Conservation (phyloP, 177 flowering plant genomes). For the Vitis hybrid region DNA sequence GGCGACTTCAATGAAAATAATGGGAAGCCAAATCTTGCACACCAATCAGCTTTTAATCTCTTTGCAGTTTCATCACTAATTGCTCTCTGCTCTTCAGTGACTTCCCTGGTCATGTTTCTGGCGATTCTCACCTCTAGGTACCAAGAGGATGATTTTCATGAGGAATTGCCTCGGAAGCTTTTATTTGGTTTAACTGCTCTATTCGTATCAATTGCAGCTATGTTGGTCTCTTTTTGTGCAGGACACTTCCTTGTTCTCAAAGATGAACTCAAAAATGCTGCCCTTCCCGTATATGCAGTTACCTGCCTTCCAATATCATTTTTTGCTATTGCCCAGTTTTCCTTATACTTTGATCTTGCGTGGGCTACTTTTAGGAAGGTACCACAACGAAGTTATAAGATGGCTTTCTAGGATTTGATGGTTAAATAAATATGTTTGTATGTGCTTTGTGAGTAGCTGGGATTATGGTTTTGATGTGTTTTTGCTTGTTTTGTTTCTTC, state of each 20-base stretch:
- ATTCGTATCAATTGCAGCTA: conserved; percentile 36
- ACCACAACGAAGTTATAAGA: conserved; percentile 26
- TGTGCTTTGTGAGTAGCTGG: too few relatives aligned
- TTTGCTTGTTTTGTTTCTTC: too few relatives aligned
- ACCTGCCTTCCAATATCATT: conserved; percentile 25
- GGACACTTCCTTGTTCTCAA: conserved; percentile 37
- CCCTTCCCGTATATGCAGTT: conserved; percentile 30
- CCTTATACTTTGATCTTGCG: conserved; percentile 27
- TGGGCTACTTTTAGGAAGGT: conserved; percentile 21
- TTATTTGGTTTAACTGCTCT: conserved; percentile 35
- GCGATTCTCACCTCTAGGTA: conserved; percentile 40
- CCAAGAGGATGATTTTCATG: conserved; percentile 30
- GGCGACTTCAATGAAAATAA: conserved; percentile 22
- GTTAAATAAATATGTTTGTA: too few relatives aligned
- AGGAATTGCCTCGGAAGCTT: conserved; percentile 32
- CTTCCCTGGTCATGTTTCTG: conserved; percentile 36
- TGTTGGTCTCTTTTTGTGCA: conserved; percentile 43
- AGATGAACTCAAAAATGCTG: conserved; percentile 28
- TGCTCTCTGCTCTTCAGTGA: conserved; percentile 44
- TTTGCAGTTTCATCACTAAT: conserved; percentile 38
- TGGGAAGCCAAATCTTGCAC: conserved; percentile 28
- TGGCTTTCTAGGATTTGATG: too few relatives aligned
- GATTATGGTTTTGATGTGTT: too few relatives aligned
- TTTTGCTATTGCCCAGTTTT: conserved; percentile 26
- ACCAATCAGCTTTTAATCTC: conserved; percentile 26